Evolutionary conservation across 2,329 filamentous ascomycete genomes (phyloP).

Genomic region (Aspergillus intermedius): DNA sequence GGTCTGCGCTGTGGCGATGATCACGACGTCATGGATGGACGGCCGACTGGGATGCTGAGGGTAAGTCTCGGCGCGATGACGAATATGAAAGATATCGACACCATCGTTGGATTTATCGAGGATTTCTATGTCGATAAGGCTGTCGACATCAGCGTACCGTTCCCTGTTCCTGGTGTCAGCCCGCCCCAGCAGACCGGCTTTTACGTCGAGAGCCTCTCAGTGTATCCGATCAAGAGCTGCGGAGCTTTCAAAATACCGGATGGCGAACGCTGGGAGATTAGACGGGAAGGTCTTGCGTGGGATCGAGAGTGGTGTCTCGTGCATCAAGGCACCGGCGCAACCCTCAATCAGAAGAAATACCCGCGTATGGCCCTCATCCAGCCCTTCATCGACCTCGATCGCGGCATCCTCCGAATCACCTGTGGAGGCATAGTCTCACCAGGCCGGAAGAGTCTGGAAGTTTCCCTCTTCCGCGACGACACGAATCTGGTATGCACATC

Average conservation of each 20-base stretch:
- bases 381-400: slow-evolving; percentile 65
- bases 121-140: slow-evolving; percentile 57
- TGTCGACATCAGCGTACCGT: slow-evolving; percentile 9
- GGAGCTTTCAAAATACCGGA: slow-evolving; percentile 66
- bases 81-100: slow-evolving; percentile 64
- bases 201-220: slow-evolving; percentile 58
- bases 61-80: slow-evolving; percentile 89
- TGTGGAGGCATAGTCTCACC: slow-evolving; percentile 30
- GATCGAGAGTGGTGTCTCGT: slow-evolving; percentile 96
- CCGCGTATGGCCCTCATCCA: slow-evolving; percentile 79
- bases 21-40: slow-evolving; percentile 73
- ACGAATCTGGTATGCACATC: slow-evolving; percentile 59
- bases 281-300: slow-evolving; percentile 79
- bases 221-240: slow-evolving; percentile 95
- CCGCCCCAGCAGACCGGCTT: slow-evolving; percentile 25
- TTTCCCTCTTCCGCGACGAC: slow-evolving; percentile 29
- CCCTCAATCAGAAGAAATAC: slow-evolving; percentile 81
- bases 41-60: slow-evolving; percentile 80
- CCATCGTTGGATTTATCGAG: slow-evolving; percentile 63
- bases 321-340: slow-evolving; percentile 75
- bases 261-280: slow-evolving; percentile 65
- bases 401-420: slow-evolving; percentile 58
- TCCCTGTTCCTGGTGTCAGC: slow-evolving; percentile 11
- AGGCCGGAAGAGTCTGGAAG: slow-evolving; percentile 25
- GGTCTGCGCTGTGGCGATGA: slow-evolving; percentile 80